Percentiles rank a stretch among this genome's conserved stretches.
Evolutionary conservation across 495 filamentous ascomycete genomes (phyloP).

Genomic region (Penicillium antarcticum): DNA sequence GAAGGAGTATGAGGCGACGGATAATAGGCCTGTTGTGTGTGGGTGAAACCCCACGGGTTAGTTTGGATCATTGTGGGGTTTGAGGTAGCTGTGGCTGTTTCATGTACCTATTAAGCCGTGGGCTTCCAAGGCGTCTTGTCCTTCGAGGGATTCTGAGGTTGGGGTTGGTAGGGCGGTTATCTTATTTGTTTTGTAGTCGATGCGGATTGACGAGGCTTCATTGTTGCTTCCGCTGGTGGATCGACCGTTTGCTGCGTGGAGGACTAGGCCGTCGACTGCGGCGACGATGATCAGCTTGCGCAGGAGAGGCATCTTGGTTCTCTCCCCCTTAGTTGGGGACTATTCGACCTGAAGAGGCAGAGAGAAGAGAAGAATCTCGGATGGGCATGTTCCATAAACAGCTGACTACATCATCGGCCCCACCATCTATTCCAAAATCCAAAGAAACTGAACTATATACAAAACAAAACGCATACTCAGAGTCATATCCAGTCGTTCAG

Average conservation of each 20-base stretch:
- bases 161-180: constrained; percentile 43
- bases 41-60: background rate
- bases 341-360: background rate
- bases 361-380: constrained; percentile 8
- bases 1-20: constrained; percentile 71
- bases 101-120: constrained; percentile 81
- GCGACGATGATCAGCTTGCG: constrained; percentile 80
- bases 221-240: constrained; percentile 30
- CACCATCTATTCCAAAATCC: constrained; percentile 15
- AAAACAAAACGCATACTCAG: constrained; percentile 23
- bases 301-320: constrained; percentile 63
- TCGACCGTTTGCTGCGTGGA: constrained; percentile 62
- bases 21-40: constrained; percentile 57
- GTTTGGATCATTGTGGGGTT: background rate
- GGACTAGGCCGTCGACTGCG: constrained; percentile 78
- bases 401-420: constrained; percentile 33
- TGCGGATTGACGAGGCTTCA: constrained; percentile 52
- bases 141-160: constrained; percentile 33
- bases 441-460: constrained; percentile 21
- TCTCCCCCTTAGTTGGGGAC: constrained; percentile 3
- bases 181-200: constrained; percentile 71
- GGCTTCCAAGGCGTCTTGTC: constrained; percentile 58
- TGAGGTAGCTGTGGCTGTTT: background rate
- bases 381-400: constrained; percentile 16
- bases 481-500: constrained; percentile 40